phyloP scores from a whole-genome alignment of 768 basidiomycete genomes.

The Collybia sp. region DNA sequence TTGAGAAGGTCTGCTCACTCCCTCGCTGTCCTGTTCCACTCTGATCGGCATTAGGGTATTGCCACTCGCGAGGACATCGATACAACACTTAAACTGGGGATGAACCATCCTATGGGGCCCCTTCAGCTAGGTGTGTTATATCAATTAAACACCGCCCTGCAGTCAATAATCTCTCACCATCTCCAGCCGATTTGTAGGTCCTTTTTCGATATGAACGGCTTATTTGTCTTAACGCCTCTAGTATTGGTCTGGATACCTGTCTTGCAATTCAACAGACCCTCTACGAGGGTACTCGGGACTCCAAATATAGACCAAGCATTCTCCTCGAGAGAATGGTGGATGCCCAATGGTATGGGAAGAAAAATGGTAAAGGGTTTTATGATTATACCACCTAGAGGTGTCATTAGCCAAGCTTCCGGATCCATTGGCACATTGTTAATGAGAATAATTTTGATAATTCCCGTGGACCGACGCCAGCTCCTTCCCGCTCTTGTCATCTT shows the following conservation, averaged over 20 bases:
- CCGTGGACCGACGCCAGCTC: too few relatives aligned
- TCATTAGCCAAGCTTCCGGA: too few relatives aligned
- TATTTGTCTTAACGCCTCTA: conserved; percentile 19
- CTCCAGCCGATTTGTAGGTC: conserved; percentile 54
- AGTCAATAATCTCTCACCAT: conserved; percentile 3
- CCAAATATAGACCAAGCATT: conserved; percentile 90
- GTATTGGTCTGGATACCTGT: conserved; percentile 97
- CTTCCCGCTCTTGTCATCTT: conserved; percentile 4
- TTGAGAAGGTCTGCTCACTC: conserved; percentile 65
- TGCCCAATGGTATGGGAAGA: conserved; percentile 90
- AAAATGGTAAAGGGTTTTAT: conserved; percentile 93
- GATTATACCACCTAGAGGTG: conserved; percentile 49
- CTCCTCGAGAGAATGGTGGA: conserved; percentile 95
- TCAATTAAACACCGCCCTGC: background rate
- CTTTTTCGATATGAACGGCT: background rate
- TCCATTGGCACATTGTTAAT: too few relatives aligned
- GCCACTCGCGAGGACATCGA: conserved; percentile 95
- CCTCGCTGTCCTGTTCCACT: background rate
- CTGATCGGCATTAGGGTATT: conserved; percentile 52
- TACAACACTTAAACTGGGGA: conserved; percentile 88
- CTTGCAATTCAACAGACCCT: conserved; percentile 89
- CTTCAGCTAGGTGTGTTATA: conserved; percentile 66
- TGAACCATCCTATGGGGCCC: conserved; percentile 95
- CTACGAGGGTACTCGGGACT: conserved; percentile 85
- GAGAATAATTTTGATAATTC: too few relatives aligned